These are phyloP conservation scores for Tuber indicum DNA, from an alignment of 495 filamentous ascomycete species.

Conservation along the genomic window DNA sequence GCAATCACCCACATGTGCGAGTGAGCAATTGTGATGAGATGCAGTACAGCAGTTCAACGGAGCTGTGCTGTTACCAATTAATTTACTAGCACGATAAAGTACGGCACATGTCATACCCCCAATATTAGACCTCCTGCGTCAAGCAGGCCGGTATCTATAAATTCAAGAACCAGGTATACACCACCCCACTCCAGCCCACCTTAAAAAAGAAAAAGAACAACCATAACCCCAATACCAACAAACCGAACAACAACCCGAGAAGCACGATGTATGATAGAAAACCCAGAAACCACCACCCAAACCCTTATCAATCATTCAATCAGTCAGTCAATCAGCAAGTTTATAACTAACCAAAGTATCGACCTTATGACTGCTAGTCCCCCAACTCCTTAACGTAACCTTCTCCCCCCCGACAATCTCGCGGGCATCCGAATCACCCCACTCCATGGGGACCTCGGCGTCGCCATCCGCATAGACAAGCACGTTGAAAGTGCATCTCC, in stretches of 20 bases:
- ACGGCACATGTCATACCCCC: not conserved
- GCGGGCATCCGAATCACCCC: constrained; percentile 97
- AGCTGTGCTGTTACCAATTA: not conserved
- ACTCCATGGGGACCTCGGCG: constrained; percentile 93
- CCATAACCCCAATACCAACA: constrained; percentile 9
- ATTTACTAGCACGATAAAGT: not conserved
- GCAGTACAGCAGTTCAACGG: not conserved
- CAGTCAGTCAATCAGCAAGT: constrained; percentile 47
- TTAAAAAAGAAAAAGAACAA: constrained; percentile 7
- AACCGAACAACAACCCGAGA: constrained; percentile 7
- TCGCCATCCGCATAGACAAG: constrained; percentile 96
- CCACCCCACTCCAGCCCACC: not conserved
- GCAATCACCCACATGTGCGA: not conserved
- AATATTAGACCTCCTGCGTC: not conserved
- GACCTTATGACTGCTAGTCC: constrained; percentile 84
- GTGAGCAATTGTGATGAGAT: not conserved
- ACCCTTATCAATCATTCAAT: not conserved
- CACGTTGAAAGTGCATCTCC: constrained; percentile 97
- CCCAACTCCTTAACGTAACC: constrained; percentile 90
- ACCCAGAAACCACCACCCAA: not conserved
- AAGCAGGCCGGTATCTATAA: not conserved
- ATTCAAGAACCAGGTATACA: not conserved
- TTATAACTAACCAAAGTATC: constrained; percentile 93
- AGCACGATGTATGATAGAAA: constrained; percentile 7
- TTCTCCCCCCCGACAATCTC: constrained; percentile 95